A percentile compares a stretch with the other conserved stretches of the same genome.
These are phyloP conservation scores for Syncephalis plumigaleata DNA, from an alignment of 371 early-diverging fungal genomes.

Conservation along the genomic window DNA sequence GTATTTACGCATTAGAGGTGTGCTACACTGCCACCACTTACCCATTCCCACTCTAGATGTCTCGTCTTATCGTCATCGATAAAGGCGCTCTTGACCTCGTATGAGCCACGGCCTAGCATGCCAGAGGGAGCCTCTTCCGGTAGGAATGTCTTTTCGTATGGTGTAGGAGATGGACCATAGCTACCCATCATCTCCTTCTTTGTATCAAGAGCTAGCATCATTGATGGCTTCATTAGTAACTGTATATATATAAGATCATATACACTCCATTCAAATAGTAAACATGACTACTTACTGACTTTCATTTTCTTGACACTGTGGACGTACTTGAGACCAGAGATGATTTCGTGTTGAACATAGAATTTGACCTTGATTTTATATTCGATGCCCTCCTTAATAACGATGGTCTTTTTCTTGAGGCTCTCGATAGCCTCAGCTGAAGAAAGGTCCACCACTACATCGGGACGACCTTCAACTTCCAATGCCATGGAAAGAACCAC, in stretches of 20 bases:
- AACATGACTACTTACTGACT: conserved; percentile 18
- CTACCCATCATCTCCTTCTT: conserved; percentile 90
- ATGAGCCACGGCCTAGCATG: conserved; percentile 77
- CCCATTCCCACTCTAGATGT: conserved; percentile 16
- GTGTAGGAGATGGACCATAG: conserved; percentile 63
- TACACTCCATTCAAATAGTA: no score
- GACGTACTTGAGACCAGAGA: conserved; percentile 86
- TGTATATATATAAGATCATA: conserved; percentile 8
- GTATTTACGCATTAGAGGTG: no score
- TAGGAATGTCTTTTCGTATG: conserved; percentile 73
- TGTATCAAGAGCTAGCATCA: no score
- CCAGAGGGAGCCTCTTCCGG: conserved; percentile 82
- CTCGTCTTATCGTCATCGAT: conserved; percentile 13
- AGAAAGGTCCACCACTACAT: conserved; percentile 74
- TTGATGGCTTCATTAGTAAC: no score
- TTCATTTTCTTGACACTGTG: conserved; percentile 85
- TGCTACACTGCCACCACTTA: conserved; percentile 6
- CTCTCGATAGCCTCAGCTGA: conserved; percentile 20
- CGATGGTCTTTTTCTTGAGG: conserved; percentile 52
- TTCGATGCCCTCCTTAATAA: conserved; percentile 90
- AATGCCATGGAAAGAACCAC: conserved; percentile 38
- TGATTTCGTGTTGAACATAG: conserved; percentile 86
- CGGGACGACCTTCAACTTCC: conserved; percentile 62
- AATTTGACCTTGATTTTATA: conserved; percentile 87
- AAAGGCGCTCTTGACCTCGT: conserved; percentile 36